These are phyloP conservation scores for Arthrobotrys megalospora DNA, from an alignment of 2,329 filamentous ascomycete genomes.

Conservation along the genomic window DNA sequence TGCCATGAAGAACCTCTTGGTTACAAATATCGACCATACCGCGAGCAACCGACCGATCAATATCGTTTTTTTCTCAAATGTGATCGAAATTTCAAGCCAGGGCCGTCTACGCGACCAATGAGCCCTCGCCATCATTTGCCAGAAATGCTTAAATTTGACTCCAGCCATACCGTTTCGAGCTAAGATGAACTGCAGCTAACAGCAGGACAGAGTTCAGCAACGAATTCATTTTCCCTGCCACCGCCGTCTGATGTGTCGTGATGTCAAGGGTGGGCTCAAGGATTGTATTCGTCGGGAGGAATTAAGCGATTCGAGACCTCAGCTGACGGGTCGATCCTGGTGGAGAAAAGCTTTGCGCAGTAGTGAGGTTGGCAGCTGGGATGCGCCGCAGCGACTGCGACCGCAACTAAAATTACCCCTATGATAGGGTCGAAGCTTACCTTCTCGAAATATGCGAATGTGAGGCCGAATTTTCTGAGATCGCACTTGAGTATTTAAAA, in stretches of 20 bases:
- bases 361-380: not conserved
- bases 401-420: conserved; percentile 28
- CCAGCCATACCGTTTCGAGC: conserved; percentile 32
- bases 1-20: too few relatives aligned
- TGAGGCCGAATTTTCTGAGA: not conserved
- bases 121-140: not conserved
- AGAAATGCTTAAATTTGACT: conserved; percentile 15
- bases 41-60: not conserved
- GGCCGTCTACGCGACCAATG: conserved; percentile 23
- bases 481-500: conserved; percentile 27
- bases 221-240: conserved; percentile 18
- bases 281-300: conserved; percentile 24
- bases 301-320: conserved; percentile 26
- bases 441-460: not conserved
- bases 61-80: not conserved
- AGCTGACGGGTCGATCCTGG: conserved; percentile 10
- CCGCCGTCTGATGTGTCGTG: conserved; percentile 27
- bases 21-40: not conserved
- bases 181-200: not conserved
- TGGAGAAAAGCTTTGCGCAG: conserved; percentile 3
- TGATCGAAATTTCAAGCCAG: conserved; percentile 8
- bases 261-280: conserved; percentile 20
- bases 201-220: conserved; percentile 41
- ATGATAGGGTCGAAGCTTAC: conserved; percentile 7
- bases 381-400: conserved; percentile 24